Evolutionary conservation across 371 early-diverging fungal genomes (phyloP).

Genomic region (Thermomucor indicae-seudaticae): DNA sequence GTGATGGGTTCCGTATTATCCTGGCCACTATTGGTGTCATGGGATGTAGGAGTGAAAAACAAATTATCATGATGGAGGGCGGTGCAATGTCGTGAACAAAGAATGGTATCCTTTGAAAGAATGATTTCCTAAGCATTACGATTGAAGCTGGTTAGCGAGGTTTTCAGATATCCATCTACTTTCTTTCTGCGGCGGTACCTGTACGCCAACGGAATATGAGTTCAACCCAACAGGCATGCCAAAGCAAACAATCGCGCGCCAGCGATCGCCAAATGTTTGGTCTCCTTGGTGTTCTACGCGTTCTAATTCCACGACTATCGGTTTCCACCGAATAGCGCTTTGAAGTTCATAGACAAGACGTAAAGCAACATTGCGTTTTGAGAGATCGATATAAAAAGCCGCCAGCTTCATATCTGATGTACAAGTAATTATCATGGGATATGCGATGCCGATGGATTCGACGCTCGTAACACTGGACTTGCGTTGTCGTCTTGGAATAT

Average conservation of each 20-base stretch:
- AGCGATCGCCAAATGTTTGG: too few species aligned
- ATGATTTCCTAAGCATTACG: slow-evolving; percentile 21
- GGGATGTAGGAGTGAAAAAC: slow-evolving; percentile 7
- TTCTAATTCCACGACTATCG: slow-evolving; percentile 18
- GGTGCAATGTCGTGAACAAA: slow-evolving; percentile 30
- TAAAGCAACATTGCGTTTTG: background rate
- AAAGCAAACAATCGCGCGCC: slow-evolving; percentile 32
- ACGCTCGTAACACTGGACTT: slow-evolving; percentile 3
- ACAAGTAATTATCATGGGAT: slow-evolving; percentile 29
- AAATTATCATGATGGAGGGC: slow-evolving; percentile 16
- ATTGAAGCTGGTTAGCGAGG: background rate
- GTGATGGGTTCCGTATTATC: slow-evolving; percentile 16
- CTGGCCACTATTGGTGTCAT: background rate
- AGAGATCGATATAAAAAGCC: slow-evolving; percentile 18
- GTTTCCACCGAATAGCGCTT: slow-evolving; percentile 31
- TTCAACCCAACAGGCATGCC: slow-evolving; percentile 24
- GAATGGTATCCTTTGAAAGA: slow-evolving; percentile 10
- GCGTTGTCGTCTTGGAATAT: slow-evolving; percentile 9
- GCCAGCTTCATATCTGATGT: slow-evolving; percentile 26
- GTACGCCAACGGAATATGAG: slow-evolving; percentile 32
- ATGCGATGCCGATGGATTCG: slow-evolving; percentile 22
- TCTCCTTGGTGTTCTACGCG: background rate
- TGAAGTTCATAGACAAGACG: slow-evolving; percentile 26
- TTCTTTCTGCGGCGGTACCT: slow-evolving; percentile 14
- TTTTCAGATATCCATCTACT: background rate